Evolutionary conservation across 78 protist genomes (phyloP).

Genomic region (Dictyostelium brefeldianum): DNA sequence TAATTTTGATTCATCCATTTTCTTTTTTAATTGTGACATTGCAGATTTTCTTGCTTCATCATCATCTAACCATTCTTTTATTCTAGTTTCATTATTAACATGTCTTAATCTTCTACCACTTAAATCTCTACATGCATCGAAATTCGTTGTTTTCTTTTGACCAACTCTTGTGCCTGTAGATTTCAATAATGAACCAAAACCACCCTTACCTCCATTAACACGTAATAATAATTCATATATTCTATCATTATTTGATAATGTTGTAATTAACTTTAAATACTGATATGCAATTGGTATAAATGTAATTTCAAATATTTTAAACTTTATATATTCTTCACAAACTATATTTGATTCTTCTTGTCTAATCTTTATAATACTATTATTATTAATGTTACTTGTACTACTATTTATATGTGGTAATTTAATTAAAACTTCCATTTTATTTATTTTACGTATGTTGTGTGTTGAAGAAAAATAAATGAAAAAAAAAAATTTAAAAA

Average conservation of each 20-base stretch:
- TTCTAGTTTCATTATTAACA: constrained; percentile 71
- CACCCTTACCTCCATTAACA: constrained; percentile 88
- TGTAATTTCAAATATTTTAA: constrained; percentile 3
- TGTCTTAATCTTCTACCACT: constrained; percentile 86
- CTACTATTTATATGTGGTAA: constrained; percentile 3
- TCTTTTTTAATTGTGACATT: constrained; percentile 8
- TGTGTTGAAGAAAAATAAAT: background rate
- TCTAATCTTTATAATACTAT: background rate
- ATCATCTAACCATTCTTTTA: constrained; percentile 69
- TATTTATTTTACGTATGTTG: background rate
- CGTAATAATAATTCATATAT: constrained; percentile 62
- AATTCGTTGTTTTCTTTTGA: constrained; percentile 88
- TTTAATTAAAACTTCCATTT: constrained; percentile 8
- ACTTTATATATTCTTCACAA: constrained; percentile 13
- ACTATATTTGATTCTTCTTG: background rate
- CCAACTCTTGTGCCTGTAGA: constrained; percentile 51
- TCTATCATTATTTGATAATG: background rate
- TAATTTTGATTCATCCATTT: background rate
- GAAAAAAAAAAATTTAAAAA: background rate
- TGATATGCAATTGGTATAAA: constrained; percentile 19
- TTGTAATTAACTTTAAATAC: constrained; percentile 12
- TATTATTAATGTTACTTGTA: background rate
- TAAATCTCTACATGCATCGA: constrained; percentile 88
- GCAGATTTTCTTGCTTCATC: constrained; percentile 46
- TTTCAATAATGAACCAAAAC: constrained; percentile 87